A percentile compares a stretch with the other conserved stretches of the same genome.
These are phyloP conservation scores for Gossypium longicalyx DNA, from an alignment of 345 rosid species.

Conservation along the genomic window DNA sequence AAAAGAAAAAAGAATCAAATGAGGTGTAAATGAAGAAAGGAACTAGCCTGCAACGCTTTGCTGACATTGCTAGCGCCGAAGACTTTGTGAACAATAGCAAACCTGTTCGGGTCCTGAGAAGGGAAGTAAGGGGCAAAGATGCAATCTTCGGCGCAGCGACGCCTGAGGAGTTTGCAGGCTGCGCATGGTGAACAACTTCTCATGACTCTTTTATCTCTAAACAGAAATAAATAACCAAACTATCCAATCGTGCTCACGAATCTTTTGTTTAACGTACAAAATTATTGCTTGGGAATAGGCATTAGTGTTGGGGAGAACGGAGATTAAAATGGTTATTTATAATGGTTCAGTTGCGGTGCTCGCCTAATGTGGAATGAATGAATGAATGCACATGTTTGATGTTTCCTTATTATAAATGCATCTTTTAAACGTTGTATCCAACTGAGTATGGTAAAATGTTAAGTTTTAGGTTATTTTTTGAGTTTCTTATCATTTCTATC, in stretches of 20 bases:
- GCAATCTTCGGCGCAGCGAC: slow-evolving; percentile 76
- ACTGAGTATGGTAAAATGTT: neutral
- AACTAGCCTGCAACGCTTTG: slow-evolving; percentile 71
- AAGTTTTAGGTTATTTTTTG: too few relatives aligned
- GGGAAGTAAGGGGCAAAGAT: slow-evolving; percentile 88
- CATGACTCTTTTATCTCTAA: slow-evolving; percentile 16
- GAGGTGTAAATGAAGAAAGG: neutral
- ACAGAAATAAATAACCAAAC: neutral
- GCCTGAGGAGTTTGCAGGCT: slow-evolving; percentile 67
- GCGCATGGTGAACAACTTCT: slow-evolving; percentile 79
- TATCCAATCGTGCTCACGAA: neutral
- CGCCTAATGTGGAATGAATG: slow-evolving; percentile 22
- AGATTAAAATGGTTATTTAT: slow-evolving; percentile 37
- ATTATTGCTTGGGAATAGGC: neutral
- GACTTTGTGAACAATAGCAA: slow-evolving; percentile 79
- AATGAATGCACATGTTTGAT: slow-evolving; percentile 26
- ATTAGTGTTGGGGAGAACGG: slow-evolving; percentile 24
- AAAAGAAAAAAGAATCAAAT: neutral
- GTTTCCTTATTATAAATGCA: neutral
- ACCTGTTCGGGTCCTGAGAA: slow-evolving; percentile 71
- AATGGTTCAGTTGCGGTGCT: slow-evolving; percentile 22
- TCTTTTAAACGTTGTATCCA: neutral
- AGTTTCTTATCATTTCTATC: too few relatives aligned
- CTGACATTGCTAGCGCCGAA: slow-evolving; percentile 85
- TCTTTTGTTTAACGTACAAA: neutral